A percentile compares a stretch with the other conserved stretches of the same genome.
Conservation (phyloP, 148 eudicot species). For the Drosera capensis region DNA sequence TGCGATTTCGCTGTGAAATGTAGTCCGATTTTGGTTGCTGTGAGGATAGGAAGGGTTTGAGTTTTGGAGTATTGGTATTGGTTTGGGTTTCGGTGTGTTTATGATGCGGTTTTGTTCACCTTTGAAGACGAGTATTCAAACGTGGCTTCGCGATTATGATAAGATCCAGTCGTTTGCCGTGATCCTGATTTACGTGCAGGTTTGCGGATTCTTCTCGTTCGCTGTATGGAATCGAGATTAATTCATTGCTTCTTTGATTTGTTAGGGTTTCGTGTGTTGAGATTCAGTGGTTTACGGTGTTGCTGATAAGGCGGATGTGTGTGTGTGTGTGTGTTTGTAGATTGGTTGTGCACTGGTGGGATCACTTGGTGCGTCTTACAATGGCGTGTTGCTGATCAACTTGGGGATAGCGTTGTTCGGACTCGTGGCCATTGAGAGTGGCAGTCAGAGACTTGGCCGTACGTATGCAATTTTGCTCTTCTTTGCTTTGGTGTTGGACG, state of each 20-base stretch:
- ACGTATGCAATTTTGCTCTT: slow-evolving; percentile 79
- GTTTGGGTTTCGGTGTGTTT: too few relatives aligned
- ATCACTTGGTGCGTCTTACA: slow-evolving; percentile 76
- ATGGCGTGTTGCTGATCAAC: slow-evolving; percentile 54
- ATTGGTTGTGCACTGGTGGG: slow-evolving; percentile 85
- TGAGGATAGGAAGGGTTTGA: too few relatives aligned
- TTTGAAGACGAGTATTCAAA: slow-evolving; percentile 26
- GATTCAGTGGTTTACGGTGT: not conserved
- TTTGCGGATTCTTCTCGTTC: slow-evolving; percentile 3
- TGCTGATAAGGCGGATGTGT: not conserved
- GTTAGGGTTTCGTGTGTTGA: not conserved
- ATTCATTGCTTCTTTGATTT: not conserved
- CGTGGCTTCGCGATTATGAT: slow-evolving; percentile 87
- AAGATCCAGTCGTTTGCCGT: slow-evolving; percentile 57
- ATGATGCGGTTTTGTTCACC: slow-evolving; percentile 74
- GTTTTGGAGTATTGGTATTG: too few relatives aligned
- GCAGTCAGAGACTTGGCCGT: slow-evolving; percentile 83
- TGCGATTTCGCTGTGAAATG: too few relatives aligned
- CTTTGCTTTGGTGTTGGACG: slow-evolving; percentile 49
- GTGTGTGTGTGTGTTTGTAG: slow-evolving; percentile 23
- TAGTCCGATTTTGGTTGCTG: too few relatives aligned
- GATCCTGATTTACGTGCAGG: slow-evolving; percentile 54
- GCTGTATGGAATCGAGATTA: too few relatives aligned
- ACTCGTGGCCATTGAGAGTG: slow-evolving; percentile 88
- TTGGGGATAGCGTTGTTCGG: slow-evolving; percentile 74